phyloP scores from a whole-genome alignment of 2,329 filamentous ascomycete genomes.

The Chaetothyriales sp. region DNA sequence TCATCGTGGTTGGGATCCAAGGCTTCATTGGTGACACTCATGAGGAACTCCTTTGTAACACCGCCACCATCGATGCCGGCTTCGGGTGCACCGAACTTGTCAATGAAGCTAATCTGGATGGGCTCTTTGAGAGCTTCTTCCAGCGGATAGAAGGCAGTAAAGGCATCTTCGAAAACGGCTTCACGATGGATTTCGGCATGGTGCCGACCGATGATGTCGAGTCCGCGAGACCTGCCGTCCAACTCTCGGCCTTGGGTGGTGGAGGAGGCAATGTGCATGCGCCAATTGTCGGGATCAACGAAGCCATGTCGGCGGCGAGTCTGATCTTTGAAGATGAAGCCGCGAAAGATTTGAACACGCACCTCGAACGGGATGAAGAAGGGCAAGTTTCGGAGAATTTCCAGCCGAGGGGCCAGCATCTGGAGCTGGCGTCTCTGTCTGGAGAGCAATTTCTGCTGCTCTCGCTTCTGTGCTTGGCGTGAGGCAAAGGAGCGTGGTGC shows the following conservation, averaged over 20 bases:
- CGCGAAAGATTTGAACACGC: constrained; percentile 79
- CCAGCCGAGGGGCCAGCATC: constrained; percentile 68
- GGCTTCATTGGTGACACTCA: constrained; percentile 71
- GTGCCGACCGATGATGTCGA: constrained; percentile 42
- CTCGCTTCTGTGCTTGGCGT: constrained; percentile 8
- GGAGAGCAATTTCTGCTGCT: constrained; percentile 34
- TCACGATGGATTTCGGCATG: constrained; percentile 68
- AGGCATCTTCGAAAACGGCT: constrained; percentile 74
- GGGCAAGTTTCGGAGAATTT: constrained; percentile 89
- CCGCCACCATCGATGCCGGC: constrained; percentile 94
- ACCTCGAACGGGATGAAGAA: constrained; percentile 92
- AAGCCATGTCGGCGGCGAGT: constrained; percentile 52
- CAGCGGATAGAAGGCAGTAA: constrained; percentile 65
- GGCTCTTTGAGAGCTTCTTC: constrained; percentile 80
- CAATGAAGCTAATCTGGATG: constrained; percentile 92
- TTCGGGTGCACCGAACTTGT: constrained; percentile 73
- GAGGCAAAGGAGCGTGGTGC: constrained; percentile 12
- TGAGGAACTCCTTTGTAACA: constrained; percentile 94
- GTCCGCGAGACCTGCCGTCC: constrained; percentile 27
- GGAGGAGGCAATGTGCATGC: constrained; percentile 42
- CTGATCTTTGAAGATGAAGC: constrained; percentile 82
- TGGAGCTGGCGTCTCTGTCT: constrained; percentile 58
- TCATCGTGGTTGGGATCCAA: constrained; percentile 47
- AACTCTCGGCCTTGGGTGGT: constrained; percentile 25
- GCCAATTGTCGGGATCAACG: constrained; percentile 63